These are phyloP conservation scores for Tillandsia fasciculata DNA, from an alignment of 176 grass and related monocot species.

Conservation along the genomic window DNA sequence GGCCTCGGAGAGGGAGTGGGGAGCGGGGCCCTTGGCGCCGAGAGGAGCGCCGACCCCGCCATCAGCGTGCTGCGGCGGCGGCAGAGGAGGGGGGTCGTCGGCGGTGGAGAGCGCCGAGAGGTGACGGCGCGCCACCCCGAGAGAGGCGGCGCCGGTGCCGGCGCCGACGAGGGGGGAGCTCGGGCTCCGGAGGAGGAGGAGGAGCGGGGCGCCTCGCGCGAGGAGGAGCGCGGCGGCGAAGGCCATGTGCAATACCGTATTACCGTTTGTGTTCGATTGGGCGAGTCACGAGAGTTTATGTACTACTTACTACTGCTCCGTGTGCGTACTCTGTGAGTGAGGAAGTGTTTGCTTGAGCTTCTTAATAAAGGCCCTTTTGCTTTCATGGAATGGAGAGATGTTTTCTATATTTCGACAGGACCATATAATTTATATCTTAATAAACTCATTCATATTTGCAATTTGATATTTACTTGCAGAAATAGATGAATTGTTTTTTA, in stretches of 20 bases:
- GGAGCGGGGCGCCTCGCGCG: conserved; percentile 10
- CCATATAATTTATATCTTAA: no score
- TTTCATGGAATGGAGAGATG: no score
- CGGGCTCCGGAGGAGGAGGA: conserved; percentile 13
- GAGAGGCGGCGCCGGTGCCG: not conserved
- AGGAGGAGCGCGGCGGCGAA: conserved; percentile 19
- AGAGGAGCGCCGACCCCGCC: not conserved
- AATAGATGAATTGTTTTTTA: no score
- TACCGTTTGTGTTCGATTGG: no score
- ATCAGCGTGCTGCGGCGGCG: conserved; percentile 3
- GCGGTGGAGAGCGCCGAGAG: conserved; percentile 6
- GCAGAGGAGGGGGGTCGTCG: conserved; percentile 11
- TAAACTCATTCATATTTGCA: no score
- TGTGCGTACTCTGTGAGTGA: no score
- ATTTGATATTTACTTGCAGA: no score
- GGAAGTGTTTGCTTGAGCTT: no score
- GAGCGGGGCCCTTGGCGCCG: conserved; percentile 4
- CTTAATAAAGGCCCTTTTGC: no score
- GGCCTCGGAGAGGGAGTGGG: conserved; percentile 12
- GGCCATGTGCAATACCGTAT: not conserved
- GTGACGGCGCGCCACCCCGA: conserved; percentile 9
- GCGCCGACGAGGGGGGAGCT: conserved; percentile 3
- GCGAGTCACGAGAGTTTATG: no score
- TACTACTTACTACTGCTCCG: no score
- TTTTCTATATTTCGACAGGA: no score